Evolutionary conservation across 768 basidiomycete species (phyloP).

Genomic region (Boletus sp.): DNA sequence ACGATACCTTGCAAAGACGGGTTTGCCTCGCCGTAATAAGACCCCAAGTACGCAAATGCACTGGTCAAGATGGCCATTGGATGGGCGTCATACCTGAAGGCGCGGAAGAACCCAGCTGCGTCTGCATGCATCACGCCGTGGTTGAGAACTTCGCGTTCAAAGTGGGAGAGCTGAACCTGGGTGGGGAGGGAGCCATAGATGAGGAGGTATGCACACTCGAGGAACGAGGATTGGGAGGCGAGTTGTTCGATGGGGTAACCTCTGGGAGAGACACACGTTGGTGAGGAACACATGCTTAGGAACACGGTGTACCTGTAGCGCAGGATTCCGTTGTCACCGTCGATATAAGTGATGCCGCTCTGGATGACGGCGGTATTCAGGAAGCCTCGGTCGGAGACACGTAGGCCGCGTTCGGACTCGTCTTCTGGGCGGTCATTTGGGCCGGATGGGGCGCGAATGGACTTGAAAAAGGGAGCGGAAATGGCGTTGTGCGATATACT

Average conservation of each 20-base stretch:
- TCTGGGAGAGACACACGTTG: slow-evolving; percentile 34
- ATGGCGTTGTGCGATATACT: slow-evolving; percentile 83
- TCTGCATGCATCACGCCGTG: slow-evolving; percentile 69
- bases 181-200: slow-evolving; percentile 83
- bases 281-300: neutral
- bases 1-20: slow-evolving; percentile 73
- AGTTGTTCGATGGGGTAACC: slow-evolving; percentile 94
- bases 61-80: slow-evolving; percentile 90
- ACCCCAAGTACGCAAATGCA: slow-evolving; percentile 84
- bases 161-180: slow-evolving; percentile 53
- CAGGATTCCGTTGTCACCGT: slow-evolving; percentile 81
- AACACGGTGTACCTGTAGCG: slow-evolving; percentile 59
- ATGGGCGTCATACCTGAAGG: slow-evolving; percentile 87
- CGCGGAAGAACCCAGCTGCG: slow-evolving; percentile 63
- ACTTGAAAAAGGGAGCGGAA: slow-evolving; percentile 78
- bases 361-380: slow-evolving; percentile 78
- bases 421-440: slow-evolving; percentile 72
- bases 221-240: slow-evolving; percentile 72
- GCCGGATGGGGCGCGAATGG: slow-evolving; percentile 55
- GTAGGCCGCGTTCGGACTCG: slow-evolving; percentile 77
- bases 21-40: slow-evolving; percentile 85
- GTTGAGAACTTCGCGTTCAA: slow-evolving; percentile 73
- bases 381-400: slow-evolving; percentile 77
- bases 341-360: slow-evolving; percentile 86
- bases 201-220: slow-evolving; percentile 82